Evolutionary conservation across 768 basidiomycete species (phyloP).

Genomic region (Mycena sanguinolenta): DNA sequence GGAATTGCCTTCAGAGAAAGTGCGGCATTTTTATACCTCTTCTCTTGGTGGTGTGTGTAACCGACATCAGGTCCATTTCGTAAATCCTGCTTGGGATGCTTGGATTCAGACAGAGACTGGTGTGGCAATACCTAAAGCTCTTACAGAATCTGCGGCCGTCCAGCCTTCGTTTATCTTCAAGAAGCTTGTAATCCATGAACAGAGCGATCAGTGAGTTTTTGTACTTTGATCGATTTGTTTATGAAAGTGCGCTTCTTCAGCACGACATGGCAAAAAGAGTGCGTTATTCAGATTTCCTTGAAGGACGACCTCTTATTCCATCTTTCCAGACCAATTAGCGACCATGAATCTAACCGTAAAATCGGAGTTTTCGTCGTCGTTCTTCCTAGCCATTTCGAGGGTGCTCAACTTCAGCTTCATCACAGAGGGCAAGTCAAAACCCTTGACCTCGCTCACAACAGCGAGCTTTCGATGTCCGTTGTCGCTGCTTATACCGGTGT

Average conservation of each 20-base stretch:
- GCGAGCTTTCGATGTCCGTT: conserved; percentile 1
- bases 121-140: background rate
- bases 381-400: conserved; percentile 17
- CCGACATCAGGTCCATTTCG: conserved; percentile 17
- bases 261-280: background rate
- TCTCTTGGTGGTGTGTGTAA: background rate
- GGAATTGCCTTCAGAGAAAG: conserved; percentile 14
- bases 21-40: background rate
- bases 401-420: conserved; percentile 7
- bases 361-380: conserved; percentile 8
- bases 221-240: background rate
- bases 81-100: conserved; percentile 15
- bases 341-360: background rate
- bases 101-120: conserved; percentile 14
- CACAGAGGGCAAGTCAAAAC: background rate
- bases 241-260: background rate
- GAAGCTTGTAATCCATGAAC: conserved; percentile 24
- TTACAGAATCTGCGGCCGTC: background rate
- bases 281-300: too few relatives aligned
- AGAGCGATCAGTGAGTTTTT: conserved; percentile 10
- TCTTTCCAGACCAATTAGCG: too few relatives aligned
- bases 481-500: conserved; percentile 15
- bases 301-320: too few relatives aligned
- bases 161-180: background rate
- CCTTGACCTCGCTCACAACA: background rate